These are phyloP conservation scores for Amaranthus cruentus DNA, from an alignment of 148 eudicot species.

Conservation along the genomic window DNA sequence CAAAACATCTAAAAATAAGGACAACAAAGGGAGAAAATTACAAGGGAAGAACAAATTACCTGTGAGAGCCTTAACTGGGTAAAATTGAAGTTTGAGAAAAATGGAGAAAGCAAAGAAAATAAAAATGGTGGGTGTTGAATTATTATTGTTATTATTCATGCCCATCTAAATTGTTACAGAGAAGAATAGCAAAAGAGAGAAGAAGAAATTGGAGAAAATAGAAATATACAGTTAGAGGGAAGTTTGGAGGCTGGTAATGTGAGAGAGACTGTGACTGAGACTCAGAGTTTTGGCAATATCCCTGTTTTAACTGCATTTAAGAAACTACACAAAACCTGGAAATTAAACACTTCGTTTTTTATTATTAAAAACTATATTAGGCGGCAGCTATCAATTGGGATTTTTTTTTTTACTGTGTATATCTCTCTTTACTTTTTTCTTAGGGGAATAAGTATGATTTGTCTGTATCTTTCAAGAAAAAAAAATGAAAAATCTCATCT, in stretches of 20 bases:
- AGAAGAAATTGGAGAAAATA: background rate
- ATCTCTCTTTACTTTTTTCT: too few relatives aligned
- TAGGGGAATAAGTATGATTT: too few relatives aligned
- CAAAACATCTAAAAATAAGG: background rate
- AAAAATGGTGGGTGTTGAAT: constrained; percentile 14
- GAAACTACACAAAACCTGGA: background rate
- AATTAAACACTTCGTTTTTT: too few relatives aligned
- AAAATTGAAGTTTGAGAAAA: constrained; percentile 19
- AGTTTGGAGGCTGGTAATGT: constrained; percentile 1
- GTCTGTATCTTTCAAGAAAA: too few relatives aligned
- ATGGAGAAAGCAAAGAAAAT: constrained; percentile 6
- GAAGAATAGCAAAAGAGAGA: background rate
- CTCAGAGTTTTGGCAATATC: background rate
- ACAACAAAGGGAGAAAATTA: background rate
- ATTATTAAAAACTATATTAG: too few relatives aligned
- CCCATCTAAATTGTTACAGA: background rate
- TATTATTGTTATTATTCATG: background rate
- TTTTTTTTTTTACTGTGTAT: too few relatives aligned
- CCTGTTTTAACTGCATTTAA: background rate
- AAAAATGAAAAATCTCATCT: too few relatives aligned
- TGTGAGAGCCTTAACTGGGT: constrained; percentile 9
- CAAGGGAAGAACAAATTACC: constrained; percentile 16
- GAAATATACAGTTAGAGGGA: constrained; percentile 4
- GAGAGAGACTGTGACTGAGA: background rate
- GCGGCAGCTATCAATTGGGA: too few relatives aligned